Conservation (phyloP, 768 basidiomycete species). For the Auricularia heimuer region DNA sequence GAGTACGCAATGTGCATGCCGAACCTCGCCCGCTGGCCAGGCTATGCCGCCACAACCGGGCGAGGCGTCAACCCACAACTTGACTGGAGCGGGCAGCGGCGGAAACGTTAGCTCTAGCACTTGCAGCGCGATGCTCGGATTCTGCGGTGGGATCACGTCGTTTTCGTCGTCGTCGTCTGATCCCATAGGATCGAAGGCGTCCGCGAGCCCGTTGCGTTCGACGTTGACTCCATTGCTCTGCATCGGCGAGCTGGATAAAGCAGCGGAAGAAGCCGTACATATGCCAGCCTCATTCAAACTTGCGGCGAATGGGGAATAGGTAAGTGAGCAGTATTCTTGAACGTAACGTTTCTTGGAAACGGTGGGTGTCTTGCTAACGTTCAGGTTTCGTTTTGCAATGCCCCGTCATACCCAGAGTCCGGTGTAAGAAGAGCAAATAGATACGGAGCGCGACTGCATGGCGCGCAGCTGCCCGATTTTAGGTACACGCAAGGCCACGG, state of each 20-base stretch:
- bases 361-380: too few relatives aligned
- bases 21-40: conserved; percentile 87
- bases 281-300: too few relatives aligned
- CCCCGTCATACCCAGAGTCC: neutral
- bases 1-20: conserved; percentile 9
- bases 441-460: neutral
- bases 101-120: conserved; percentile 7
- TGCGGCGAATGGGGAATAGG: too few relatives aligned
- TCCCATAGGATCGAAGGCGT: neutral
- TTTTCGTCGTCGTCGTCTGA: conserved; percentile 6
- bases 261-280: neutral
- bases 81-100: conserved; percentile 13
- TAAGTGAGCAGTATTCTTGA: too few relatives aligned
- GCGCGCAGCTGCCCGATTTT: neutral
- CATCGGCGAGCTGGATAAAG: neutral
- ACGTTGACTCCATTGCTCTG: neutral
- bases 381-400: too few relatives aligned
- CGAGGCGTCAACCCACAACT: conserved; percentile 61
- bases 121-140: conserved; percentile 10
- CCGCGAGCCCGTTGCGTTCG: neutral
- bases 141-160: conserved; percentile 11
- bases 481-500: neutral
- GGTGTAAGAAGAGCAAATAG: neutral
- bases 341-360: too few relatives aligned
- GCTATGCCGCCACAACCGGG: conserved; percentile 89